Conservation (phyloP, 768 basidiomycete genomes). For the Boletus sp. region DNA sequence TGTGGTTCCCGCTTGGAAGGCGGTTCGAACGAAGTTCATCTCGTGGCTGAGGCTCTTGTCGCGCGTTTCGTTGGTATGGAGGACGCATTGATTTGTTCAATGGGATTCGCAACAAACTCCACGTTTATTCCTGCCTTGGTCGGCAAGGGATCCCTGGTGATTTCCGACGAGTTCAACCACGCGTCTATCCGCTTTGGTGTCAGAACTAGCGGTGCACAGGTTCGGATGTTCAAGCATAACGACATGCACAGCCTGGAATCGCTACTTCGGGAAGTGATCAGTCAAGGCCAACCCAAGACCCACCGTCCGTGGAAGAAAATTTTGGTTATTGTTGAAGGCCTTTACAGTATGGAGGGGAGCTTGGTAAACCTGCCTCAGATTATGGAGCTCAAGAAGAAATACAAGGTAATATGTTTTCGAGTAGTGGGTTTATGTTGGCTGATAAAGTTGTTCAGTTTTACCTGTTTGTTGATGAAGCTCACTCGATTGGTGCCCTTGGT, state of each 20-base stretch:
- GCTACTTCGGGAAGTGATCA: conserved; percentile 84
- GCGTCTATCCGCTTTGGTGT: conserved; percentile 93
- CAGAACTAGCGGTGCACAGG: conserved; percentile 80
- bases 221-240: conserved; percentile 97
- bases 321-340: conserved; percentile 86
- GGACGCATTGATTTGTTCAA: conserved; percentile 84
- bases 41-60: conserved; percentile 77
- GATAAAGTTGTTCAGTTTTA: conserved; percentile 64
- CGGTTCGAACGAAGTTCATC: conserved; percentile 84
- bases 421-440: not conserved
- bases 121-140: conserved; percentile 91
- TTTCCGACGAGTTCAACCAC: conserved; percentile 97
- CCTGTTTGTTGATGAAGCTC: conserved; percentile 94
- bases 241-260: conserved; percentile 81
- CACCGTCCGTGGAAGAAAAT: conserved; percentile 99
- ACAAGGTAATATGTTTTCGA: conserved; percentile 64
- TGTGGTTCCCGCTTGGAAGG: conserved; percentile 79
- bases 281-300: conserved; percentile 95
- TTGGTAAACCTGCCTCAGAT: conserved; percentile 79
- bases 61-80: conserved; percentile 89
- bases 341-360: conserved; percentile 99
- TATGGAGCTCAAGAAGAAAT: conserved; percentile 85
- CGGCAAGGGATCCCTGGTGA: conserved; percentile 86
- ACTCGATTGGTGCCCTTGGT: conserved; percentile 94
- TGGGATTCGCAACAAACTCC: conserved; percentile 97